Conservation (phyloP, 2,329 filamentous ascomycete genomes). For the Stachybotrys chlorohalonatus region DNA sequence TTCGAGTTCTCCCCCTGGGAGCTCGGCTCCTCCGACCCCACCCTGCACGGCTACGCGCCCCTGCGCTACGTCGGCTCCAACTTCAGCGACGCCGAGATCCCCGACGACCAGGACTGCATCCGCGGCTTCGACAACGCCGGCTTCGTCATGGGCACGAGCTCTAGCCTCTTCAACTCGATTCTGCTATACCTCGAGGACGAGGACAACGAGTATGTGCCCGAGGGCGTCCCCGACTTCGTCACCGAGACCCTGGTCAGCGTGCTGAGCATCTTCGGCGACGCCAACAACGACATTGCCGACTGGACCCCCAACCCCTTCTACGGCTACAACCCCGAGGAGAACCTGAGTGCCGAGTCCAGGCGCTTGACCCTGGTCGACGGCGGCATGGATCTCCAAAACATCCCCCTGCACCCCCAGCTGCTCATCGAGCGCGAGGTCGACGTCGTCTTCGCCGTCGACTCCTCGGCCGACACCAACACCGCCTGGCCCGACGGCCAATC, state of each 20-base stretch:
- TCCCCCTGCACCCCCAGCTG: constrained; percentile 61
- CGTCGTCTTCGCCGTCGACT: constrained; percentile 57
- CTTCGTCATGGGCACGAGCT: constrained; percentile 75
- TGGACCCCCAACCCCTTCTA: constrained; percentile 53
- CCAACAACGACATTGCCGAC: constrained; percentile 67
- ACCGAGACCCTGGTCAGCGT: constrained; percentile 38
- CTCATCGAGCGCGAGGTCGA: constrained; percentile 43
- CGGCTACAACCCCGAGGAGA: constrained; percentile 38
- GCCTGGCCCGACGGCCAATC: constrained; percentile 54
- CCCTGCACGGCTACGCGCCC: constrained; percentile 49
- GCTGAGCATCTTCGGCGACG: constrained; percentile 44
- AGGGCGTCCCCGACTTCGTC: constrained; percentile 33
- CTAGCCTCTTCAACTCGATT: constrained; percentile 66
- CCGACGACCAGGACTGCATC: constrained; percentile 35
- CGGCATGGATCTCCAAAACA: constrained; percentile 70
- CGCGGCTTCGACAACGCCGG: constrained; percentile 70
- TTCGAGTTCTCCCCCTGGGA: constrained; percentile 61
- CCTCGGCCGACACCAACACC: constrained; percentile 48
- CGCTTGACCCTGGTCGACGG: constrained; percentile 70
- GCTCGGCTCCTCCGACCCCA: constrained; percentile 54
- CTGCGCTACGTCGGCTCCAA: constrained; percentile 52
- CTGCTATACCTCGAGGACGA: constrained; percentile 57
- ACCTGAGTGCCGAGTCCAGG: constrained; percentile 31
- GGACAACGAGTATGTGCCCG: constrained; percentile 37
- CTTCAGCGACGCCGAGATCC: constrained; percentile 39